Evolutionary conservation across 2,329 filamentous ascomycete species (phyloP).

Genomic region (Diaporthe vexans): DNA sequence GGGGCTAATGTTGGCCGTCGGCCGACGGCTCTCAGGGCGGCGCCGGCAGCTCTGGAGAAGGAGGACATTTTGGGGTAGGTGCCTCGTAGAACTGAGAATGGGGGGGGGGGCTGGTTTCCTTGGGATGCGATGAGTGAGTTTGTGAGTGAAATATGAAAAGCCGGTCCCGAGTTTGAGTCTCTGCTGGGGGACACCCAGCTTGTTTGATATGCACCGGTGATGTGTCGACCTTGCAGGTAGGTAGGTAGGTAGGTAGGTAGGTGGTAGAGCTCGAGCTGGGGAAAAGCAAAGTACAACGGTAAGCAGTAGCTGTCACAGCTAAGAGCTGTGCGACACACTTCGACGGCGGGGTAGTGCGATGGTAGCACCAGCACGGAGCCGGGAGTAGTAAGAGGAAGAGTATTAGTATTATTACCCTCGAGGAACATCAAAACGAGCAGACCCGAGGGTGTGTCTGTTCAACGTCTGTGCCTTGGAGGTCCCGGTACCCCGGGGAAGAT

Average conservation of each 20-base stretch:
- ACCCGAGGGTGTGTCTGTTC: conserved; percentile 5
- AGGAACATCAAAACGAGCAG: not conserved
- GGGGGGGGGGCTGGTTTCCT: not conserved
- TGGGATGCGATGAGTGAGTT: not conserved
- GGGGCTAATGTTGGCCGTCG: conserved; percentile 1
- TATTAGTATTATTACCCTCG: not conserved
- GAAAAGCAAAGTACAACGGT: conserved; percentile 1
- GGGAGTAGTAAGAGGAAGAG: too few species aligned
- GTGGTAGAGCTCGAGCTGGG: not conserved
- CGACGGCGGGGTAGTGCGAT: conserved; percentile 21
- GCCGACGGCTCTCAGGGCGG: conserved; percentile 24
- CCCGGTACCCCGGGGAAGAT: conserved; percentile 22
- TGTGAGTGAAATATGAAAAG: not conserved
- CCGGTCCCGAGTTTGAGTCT: conserved; percentile 2
- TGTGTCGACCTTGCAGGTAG: conserved; percentile 23
- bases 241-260: not conserved
- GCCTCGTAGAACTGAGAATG: not conserved
- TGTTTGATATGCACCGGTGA: conserved; percentile 26
- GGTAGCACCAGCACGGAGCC: not conserved
- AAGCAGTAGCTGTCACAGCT: conserved; percentile 9
- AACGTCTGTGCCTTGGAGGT: not conserved
- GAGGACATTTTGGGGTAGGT: conserved; percentile 31
- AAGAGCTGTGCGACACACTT: conserved; percentile 2
- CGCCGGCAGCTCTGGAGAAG: conserved; percentile 24
- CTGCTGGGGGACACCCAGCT: not conserved